Evolutionary conservation across 495 filamentous ascomycete genomes (phyloP).

Genomic region (Evernia prunastri): DNA sequence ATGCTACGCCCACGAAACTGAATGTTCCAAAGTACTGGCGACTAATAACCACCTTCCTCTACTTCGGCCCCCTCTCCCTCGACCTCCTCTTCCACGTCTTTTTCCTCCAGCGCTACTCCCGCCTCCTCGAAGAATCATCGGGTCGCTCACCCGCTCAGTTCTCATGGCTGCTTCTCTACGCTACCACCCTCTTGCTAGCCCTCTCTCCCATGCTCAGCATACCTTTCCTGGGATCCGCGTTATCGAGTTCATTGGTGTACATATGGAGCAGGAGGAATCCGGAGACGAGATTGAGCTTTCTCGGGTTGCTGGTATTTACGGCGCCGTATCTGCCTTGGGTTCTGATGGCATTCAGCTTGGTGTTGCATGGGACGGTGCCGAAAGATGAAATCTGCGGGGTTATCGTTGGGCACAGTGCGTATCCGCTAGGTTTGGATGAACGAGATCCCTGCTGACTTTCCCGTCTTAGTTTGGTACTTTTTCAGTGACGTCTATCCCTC

Average conservation of each 20-base stretch:
- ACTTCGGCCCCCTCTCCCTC: constrained; percentile 89
- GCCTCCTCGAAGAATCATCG: constrained; percentile 89
- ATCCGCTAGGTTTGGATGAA: neutral
- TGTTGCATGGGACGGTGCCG: constrained; percentile 78
- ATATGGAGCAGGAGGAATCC: constrained; percentile 97
- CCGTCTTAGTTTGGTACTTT: constrained; percentile 76
- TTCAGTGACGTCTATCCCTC: constrained; percentile 95
- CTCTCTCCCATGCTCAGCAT: constrained; percentile 79
- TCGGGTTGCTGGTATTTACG: constrained; percentile 83
- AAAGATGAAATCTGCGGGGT: constrained; percentile 96
- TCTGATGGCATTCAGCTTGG: constrained; percentile 78
- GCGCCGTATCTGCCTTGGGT: constrained; percentile 97
- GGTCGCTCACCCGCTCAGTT: constrained; percentile 86
- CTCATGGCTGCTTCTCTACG: constrained; percentile 86
- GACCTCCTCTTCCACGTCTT: constrained; percentile 98
- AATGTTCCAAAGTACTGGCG: constrained; percentile 73
- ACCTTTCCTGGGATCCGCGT: constrained; percentile 83
- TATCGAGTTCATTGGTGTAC: constrained; percentile 90
- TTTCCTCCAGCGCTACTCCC: constrained; percentile 94
- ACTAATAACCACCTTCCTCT: constrained; percentile 87
- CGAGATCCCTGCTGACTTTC: constrained; percentile 16
- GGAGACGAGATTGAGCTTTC: constrained; percentile 80
- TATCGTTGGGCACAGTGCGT: constrained; percentile 72
- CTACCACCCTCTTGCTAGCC: constrained; percentile 63
- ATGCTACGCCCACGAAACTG: neutral